Evolutionary conservation across 495 filamentous ascomycete genomes (phyloP).

Genomic region (Chaetomium cochliodes): DNA sequence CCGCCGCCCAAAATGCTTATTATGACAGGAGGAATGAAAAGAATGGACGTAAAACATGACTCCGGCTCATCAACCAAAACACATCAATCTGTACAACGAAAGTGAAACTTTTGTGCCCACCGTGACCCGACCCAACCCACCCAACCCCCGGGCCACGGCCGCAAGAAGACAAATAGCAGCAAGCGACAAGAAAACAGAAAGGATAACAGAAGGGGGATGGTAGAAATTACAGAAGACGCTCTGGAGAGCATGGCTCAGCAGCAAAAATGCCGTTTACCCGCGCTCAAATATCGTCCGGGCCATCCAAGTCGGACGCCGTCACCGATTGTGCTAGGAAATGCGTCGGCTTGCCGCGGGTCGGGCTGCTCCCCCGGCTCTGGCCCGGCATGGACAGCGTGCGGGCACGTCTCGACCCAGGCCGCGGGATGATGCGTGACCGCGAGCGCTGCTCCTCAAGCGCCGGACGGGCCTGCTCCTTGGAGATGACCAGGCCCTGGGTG

Average conservation of each 20-base stretch:
- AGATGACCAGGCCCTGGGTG: constrained; percentile 40
- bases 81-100: constrained; percentile 17
- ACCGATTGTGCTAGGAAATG: constrained; percentile 30
- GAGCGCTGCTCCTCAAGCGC: constrained; percentile 36
- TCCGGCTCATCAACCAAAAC: neutral
- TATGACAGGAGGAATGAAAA: constrained; percentile 4
- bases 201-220: neutral
- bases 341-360: constrained; percentile 14
- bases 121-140: constrained; percentile 15
- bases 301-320: constrained; percentile 29
- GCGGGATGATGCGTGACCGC: constrained; percentile 23
- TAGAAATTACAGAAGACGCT: neutral
- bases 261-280: neutral
- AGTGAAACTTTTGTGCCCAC: constrained; percentile 10
- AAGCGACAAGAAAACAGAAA: neutral
- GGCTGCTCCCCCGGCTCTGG: constrained; percentile 27
- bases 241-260: neutral
- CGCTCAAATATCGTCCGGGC: constrained; percentile 2
- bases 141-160: constrained; percentile 15
- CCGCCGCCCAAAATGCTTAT: constrained; percentile 12
- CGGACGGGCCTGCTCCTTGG: constrained; percentile 40
- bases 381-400: constrained; percentile 36
- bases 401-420: constrained; percentile 32
- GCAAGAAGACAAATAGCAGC: neutral
- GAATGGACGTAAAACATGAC: neutral